Conservation (phyloP, 1,139 yeast genomes). For the Blastobotrys persicus region DNA sequence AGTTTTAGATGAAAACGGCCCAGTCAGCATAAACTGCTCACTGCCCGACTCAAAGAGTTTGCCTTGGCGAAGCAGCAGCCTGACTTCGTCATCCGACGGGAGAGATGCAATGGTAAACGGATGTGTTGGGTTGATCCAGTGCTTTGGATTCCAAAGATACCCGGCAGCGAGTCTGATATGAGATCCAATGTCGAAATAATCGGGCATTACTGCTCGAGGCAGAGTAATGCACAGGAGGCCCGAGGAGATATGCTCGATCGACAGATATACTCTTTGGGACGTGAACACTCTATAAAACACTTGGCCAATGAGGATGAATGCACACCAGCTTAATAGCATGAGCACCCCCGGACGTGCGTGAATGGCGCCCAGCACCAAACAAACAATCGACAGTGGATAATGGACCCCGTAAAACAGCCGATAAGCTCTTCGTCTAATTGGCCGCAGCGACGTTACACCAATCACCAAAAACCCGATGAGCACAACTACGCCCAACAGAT, state of each 20-base stretch:
- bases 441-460: slow-evolving; percentile 53
- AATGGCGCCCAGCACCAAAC: slow-evolving; percentile 54
- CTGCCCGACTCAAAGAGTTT: neutral
- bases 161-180: slow-evolving; percentile 46
- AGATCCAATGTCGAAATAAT: slow-evolving; percentile 43
- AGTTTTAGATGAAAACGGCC: slow-evolving; percentile 24
- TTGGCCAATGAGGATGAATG: slow-evolving; percentile 48
- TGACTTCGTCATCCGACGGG: slow-evolving; percentile 48
- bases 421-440: slow-evolving; percentile 55
- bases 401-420: slow-evolving; percentile 63
- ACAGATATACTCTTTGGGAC: slow-evolving; percentile 33
- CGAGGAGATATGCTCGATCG: slow-evolving; percentile 33
- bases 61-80: slow-evolving; percentile 44
- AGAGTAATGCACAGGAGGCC: slow-evolving; percentile 37
- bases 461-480: slow-evolving; percentile 46
- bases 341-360: slow-evolving; percentile 80
- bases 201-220: slow-evolving; percentile 36
- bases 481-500: slow-evolving; percentile 62
- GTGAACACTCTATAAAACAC: slow-evolving; percentile 28
- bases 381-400: slow-evolving; percentile 63
- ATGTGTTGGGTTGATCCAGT: slow-evolving; percentile 59
- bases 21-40: slow-evolving; percentile 10
- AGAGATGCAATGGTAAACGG: slow-evolving; percentile 80
- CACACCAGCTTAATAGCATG: slow-evolving; percentile 48
- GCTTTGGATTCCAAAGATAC: slow-evolving; percentile 36